A percentile compares a stretch with the other conserved stretches of the same genome.
These are phyloP conservation scores for Exophiala viscosa DNA, from an alignment of 2,329 filamentous ascomycete genomes.

Conservation along the genomic window DNA sequence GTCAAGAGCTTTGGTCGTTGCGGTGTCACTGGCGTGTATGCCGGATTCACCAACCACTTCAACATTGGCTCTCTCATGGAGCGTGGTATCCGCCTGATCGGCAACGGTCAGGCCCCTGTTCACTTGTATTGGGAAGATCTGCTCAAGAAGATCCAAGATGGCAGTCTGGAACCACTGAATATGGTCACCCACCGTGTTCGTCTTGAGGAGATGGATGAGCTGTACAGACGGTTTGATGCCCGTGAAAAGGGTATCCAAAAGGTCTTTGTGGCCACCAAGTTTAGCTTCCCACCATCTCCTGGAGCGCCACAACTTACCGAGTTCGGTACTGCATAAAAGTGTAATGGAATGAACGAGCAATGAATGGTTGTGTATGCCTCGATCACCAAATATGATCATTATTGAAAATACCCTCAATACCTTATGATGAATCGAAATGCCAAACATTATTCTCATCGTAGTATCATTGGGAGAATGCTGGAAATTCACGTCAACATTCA, in stretches of 20 bases:
- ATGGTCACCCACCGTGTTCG: slow-evolving; percentile 78
- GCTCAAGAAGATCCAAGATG: slow-evolving; percentile 63
- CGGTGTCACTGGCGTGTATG: slow-evolving; percentile 71
- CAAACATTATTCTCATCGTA: too few relatives aligned
- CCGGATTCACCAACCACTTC: slow-evolving; percentile 71
- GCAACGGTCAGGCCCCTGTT: slow-evolving; percentile 67
- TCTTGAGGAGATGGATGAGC: slow-evolving; percentile 67
- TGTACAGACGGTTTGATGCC: slow-evolving; percentile 61
- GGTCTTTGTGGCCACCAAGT: slow-evolving; percentile 63
- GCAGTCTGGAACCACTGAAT: slow-evolving; percentile 68
- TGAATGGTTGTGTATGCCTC: too few relatives aligned
- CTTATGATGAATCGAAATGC: too few relatives aligned
- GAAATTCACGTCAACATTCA: too few relatives aligned
- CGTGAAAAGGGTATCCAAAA: slow-evolving; percentile 68
- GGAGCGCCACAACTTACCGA: slow-evolving; percentile 52
- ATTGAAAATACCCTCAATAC: too few relatives aligned
- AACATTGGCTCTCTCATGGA: slow-evolving; percentile 83
- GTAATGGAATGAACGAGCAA: background rate
- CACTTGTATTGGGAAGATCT: slow-evolving; percentile 80
- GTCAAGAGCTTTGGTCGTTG: slow-evolving; percentile 60
- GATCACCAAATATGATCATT: too few relatives aligned
- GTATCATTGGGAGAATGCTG: too few relatives aligned
- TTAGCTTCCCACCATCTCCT: slow-evolving; percentile 49
- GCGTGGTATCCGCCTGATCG: slow-evolving; percentile 74
- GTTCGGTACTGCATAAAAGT: slow-evolving; percentile 14